Evolutionary conservation across 192 early-diverging fungal genomes (phyloP).

Genomic region (Funneliformis mosseae): DNA sequence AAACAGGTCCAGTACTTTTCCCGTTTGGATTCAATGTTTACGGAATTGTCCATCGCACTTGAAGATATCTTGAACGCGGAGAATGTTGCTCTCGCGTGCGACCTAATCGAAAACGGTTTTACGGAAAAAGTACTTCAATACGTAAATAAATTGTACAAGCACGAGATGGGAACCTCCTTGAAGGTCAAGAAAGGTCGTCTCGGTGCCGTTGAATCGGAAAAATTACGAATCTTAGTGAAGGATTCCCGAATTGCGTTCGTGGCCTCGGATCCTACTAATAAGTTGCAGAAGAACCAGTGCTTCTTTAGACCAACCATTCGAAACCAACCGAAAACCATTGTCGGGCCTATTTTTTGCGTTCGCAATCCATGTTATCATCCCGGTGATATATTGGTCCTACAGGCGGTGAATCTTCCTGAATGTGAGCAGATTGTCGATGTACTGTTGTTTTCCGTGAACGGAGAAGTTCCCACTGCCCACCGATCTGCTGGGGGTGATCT

Average conservation of each 20-base stretch:
- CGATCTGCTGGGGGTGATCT: constrained; percentile 80
- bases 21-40: constrained; percentile 42
- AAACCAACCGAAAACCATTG: constrained; percentile 32
- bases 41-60: constrained; percentile 39
- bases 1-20: constrained; percentile 46
- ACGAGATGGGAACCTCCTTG: constrained; percentile 42
- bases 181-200: constrained; percentile 50
- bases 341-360: constrained; percentile 45
- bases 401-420: constrained; percentile 52
- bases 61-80: constrained; percentile 45
- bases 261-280: constrained; percentile 10
- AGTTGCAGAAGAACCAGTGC: constrained; percentile 46
- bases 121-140: constrained; percentile 48
- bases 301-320: constrained; percentile 50
- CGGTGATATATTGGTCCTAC: constrained; percentile 58
- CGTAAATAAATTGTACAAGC: constrained; percentile 46
- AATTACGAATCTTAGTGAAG: constrained; percentile 53
- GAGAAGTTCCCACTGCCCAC: constrained; percentile 65
- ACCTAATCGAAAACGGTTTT: constrained; percentile 43
- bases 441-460: constrained; percentile 71
- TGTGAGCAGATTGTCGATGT: constrained; percentile 61
- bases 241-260: constrained; percentile 41
- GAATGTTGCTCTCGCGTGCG: constrained; percentile 43
- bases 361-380: constrained; percentile 68
- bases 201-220: constrained; percentile 51